These are phyloP conservation scores for Venturia carpophila DNA, from an alignment of 2,329 filamentous ascomycete genomes.

Conservation along the genomic window DNA sequence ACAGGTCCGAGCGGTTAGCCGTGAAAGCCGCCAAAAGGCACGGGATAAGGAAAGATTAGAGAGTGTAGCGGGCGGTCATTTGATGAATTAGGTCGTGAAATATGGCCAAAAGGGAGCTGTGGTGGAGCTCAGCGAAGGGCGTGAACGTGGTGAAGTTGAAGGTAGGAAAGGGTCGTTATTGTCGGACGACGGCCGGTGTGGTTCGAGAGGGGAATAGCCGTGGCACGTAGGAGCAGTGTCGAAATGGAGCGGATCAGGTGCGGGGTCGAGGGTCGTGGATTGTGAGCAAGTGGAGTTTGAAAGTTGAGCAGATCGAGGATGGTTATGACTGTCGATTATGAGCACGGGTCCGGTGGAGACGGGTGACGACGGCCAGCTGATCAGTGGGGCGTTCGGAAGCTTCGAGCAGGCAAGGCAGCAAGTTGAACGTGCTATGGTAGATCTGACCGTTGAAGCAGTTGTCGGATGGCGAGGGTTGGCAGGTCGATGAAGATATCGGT, in stretches of 20 bases:
- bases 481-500: constrained; percentile 8
- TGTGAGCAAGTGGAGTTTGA: not conserved
- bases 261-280: not conserved
- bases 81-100: constrained; percentile 9
- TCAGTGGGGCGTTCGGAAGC: not conserved
- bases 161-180: constrained; percentile 14
- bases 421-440: not conserved
- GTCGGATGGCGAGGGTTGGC: constrained; percentile 5
- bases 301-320: not conserved
- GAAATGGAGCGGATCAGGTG: constrained; percentile 10
- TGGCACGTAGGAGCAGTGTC: constrained; percentile 5
- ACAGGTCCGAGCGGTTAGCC: constrained; percentile 9
- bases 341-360: constrained; percentile 8
- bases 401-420: constrained; percentile 14
- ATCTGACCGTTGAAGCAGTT: not conserved
- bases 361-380: constrained; percentile 1
- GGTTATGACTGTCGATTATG: constrained; percentile 9
- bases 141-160: not conserved
- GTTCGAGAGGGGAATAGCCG: constrained; percentile 3
- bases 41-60: constrained; percentile 15
- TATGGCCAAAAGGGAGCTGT: not conserved
- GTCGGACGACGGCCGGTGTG: constrained; percentile 17
- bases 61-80: constrained; percentile 17
- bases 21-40: constrained; percentile 15
- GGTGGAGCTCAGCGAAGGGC: constrained; percentile 5